Evolutionary conservation across 2,329 filamentous ascomycete genomes (phyloP).

Genomic region (Coleophoma crateriformis): DNA sequence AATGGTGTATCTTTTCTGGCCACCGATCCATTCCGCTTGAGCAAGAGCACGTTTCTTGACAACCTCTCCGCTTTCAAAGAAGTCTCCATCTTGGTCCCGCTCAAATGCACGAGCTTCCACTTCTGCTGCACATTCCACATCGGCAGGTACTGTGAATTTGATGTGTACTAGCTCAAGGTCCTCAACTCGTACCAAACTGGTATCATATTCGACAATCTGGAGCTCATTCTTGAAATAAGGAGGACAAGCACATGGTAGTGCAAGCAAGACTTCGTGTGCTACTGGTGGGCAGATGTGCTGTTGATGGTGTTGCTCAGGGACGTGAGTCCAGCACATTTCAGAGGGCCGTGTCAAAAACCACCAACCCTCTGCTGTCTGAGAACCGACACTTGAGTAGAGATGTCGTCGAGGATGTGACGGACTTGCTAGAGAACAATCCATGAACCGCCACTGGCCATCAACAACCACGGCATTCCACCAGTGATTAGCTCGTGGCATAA

Average conservation of each 20-base stretch:
- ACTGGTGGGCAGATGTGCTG: slow-evolving; percentile 91
- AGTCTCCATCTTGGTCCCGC: slow-evolving; percentile 81
- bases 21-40: slow-evolving; percentile 86
- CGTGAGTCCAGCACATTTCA: slow-evolving; percentile 93
- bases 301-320: slow-evolving; percentile 79
- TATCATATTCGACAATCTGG: slow-evolving; percentile 85
- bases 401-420: slow-evolving; percentile 80
- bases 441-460: slow-evolving; percentile 92
- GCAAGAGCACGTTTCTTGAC: slow-evolving; percentile 81
- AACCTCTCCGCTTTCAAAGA: slow-evolving; percentile 86
- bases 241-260: slow-evolving; percentile 80
- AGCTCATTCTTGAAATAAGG: slow-evolving; percentile 80
- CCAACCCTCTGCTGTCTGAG: slow-evolving; percentile 73
- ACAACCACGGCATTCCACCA: slow-evolving; percentile 96
- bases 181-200: slow-evolving; percentile 77
- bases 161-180: slow-evolving; percentile 91
- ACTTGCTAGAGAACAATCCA: slow-evolving; percentile 88
- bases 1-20: slow-evolving; percentile 85
- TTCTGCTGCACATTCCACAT: slow-evolving; percentile 89
- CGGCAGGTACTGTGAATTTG: slow-evolving; percentile 78
- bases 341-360: slow-evolving; percentile 89
- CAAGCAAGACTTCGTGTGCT: slow-evolving; percentile 77
- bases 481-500: slow-evolving; percentile 84
- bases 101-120: slow-evolving; percentile 80
- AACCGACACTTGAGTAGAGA: slow-evolving; percentile 68